Percentiles rank a stretch among this genome's conserved stretches.
Evolutionary conservation across 371 early-diverging fungal genomes (phyloP).

Genomic region (Zychaea mexicana): DNA sequence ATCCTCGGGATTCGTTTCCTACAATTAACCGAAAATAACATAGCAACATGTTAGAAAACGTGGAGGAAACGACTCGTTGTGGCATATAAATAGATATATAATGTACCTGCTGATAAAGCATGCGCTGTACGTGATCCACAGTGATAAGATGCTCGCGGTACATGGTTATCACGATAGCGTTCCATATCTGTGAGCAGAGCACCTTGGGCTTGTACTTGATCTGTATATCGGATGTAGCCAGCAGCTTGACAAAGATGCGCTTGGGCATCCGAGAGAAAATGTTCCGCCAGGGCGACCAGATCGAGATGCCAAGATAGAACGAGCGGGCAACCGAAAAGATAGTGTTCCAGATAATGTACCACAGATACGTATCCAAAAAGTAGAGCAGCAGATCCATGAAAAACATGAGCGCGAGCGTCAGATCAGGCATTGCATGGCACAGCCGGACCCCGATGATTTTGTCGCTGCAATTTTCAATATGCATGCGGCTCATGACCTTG

Average conservation of each 20-base stretch:
- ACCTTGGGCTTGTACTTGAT: slow-evolving; percentile 75
- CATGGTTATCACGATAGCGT: slow-evolving; percentile 87
- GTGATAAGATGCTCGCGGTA: slow-evolving; percentile 85
- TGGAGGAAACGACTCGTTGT: neutral
- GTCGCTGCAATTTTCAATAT: slow-evolving; percentile 62
- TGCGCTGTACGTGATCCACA: slow-evolving; percentile 74
- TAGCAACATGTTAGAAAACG: neutral
- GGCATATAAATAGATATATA: too few relatives aligned
- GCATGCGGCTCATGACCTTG: slow-evolving; percentile 65
- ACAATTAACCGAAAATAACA: neutral
- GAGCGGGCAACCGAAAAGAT: slow-evolving; percentile 80
- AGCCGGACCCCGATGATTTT: slow-evolving; percentile 45
- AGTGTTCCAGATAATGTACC: slow-evolving; percentile 90
- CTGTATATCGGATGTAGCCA: slow-evolving; percentile 76
- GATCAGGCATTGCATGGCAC: slow-evolving; percentile 70
- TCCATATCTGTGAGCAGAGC: slow-evolving; percentile 87
- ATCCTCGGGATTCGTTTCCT: slow-evolving; percentile 60
- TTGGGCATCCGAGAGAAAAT: slow-evolving; percentile 87
- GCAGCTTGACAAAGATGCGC: slow-evolving; percentile 79
- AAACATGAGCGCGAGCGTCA: slow-evolving; percentile 81
- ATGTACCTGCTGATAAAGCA: slow-evolving; percentile 85
- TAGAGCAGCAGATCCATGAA: slow-evolving; percentile 78
- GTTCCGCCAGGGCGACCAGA: slow-evolving; percentile 89
- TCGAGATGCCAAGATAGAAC: slow-evolving; percentile 83
- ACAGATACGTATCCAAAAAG: slow-evolving; percentile 90